Evolutionary conservation across 1,284 basidiomycete genomes (phyloP), one percentile per base, ranked within the genome.

Genomic region (Tylopilus sp.): DNA sequence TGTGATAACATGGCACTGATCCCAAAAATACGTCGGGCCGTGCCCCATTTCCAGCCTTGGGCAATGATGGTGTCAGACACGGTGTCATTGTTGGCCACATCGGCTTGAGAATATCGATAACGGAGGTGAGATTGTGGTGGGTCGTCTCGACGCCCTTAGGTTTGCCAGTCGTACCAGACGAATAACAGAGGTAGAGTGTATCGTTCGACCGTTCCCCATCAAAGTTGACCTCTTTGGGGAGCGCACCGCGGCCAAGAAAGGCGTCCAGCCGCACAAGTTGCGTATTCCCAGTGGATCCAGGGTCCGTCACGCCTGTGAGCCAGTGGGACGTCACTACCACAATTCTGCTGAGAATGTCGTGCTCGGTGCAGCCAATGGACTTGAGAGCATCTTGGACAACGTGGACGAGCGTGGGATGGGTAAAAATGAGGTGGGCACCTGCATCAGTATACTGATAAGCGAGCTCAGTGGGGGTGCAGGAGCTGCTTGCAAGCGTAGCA

Each of bases 101-200:
- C 6, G 79, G 72, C 39, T 68, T 74, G 24, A 85, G 74, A 36
- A 87, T 86, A 44, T 82, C 81, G 13, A 88, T 69, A 41, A 88
- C 79, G 4, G 86, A 80, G 1, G 82, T 86, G 57, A 92, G 76
- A 69, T 94, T 93, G 65, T 84, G 82, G 77, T 93, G 91, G 1
- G 88, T 91, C 0, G 90, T 91, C 84, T 88, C 86, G 10, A 88
- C 87, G 55, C 84, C 86, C 65, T 91, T 89, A 15, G 86, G 86
- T 58, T 86, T 86, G 1, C 87, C 87, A 0, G 88, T 89, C 8
- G 90, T 92, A 9, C 91, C 90, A 63, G 88, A 90, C 10, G 83
- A 85, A 72, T 92, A 92, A 69, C 90, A 93, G 47, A 94, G 76
- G 69, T 88, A 89, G 2, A 81, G 78, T 0, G 89, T 90, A 68